phyloP scores from a whole-genome alignment of 441 rosid genomes.

The Pelargonium myrrhifolium region DNA sequence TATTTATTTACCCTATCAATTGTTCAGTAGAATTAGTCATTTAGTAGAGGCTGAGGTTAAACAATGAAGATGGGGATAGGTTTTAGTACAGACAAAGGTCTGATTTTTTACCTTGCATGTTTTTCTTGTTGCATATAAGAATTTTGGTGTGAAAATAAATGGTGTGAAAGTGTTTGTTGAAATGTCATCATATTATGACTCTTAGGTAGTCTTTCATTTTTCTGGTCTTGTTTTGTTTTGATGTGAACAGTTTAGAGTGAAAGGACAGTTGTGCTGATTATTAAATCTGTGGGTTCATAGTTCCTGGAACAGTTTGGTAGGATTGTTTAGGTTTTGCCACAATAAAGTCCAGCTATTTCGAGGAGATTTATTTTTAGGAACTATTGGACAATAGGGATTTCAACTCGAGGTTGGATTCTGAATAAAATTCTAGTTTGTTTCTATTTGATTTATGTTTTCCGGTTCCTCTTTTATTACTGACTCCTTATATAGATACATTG shows the following conservation, averaged over 20 bases:
- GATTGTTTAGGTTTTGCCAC: constrained; percentile 6
- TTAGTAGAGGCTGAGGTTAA: neutral
- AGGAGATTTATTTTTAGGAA: neutral
- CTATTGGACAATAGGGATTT: neutral
- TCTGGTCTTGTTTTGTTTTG: constrained; percentile 17
- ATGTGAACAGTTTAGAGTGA: neutral
- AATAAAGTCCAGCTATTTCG: neutral
- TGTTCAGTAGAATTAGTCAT: neutral
- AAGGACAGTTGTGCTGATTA: neutral
- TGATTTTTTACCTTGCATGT: constrained; percentile 8
- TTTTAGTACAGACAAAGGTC: constrained; percentile 24
- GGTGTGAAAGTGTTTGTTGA: constrained; percentile 24
- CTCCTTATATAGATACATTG: neutral
- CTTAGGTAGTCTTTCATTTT: constrained; percentile 25
- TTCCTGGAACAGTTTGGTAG: neutral
- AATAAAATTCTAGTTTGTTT: neutral
- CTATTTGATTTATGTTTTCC: neutral
- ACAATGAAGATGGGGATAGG: neutral
- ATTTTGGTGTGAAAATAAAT: constrained; percentile 3
- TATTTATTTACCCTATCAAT: neutral
- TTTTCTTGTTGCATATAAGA: neutral
- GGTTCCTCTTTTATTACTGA: neutral
- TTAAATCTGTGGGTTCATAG: constrained; percentile 7
- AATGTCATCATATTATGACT: constrained; percentile 30
- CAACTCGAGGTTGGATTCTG: neutral